A percentile compares a stretch with the other conserved stretches of the same genome.
These are phyloP conservation scores for Plasmodium relictum DNA, from an alignment of 169 alveolate species.

Conservation along the genomic window DNA sequence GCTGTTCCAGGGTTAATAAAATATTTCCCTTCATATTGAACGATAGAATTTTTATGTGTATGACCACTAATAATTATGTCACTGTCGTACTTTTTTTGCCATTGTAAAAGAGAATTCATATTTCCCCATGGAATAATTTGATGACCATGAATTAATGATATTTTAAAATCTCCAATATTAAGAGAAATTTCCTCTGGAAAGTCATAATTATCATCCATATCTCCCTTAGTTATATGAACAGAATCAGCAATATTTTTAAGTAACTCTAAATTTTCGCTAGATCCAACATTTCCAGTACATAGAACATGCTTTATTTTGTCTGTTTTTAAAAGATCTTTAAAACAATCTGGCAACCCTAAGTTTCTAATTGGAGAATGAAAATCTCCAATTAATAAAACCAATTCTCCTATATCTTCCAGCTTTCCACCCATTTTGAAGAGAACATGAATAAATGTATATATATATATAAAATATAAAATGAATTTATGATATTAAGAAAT, in stretches of 20 bases:
- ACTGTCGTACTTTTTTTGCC: slow-evolving; percentile 90
- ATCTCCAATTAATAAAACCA: slow-evolving; percentile 86
- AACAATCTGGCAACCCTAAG: slow-evolving; percentile 84
- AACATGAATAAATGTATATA: not conserved
- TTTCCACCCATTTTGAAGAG: slow-evolving; percentile 58
- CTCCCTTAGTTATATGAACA: slow-evolving; percentile 87
- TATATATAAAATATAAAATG: not conserved
- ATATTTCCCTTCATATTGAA: slow-evolving; percentile 91
- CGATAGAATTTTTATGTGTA: slow-evolving; percentile 90
- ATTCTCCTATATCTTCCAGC: slow-evolving; percentile 79
- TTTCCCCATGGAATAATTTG: slow-evolving; percentile 96
- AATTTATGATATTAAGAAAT: not conserved
- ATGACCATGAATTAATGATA: slow-evolving; percentile 96
- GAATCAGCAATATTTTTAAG: slow-evolving; percentile 85
- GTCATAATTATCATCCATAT: slow-evolving; percentile 80
- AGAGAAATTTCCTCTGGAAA: slow-evolving; percentile 81
- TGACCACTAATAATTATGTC: slow-evolving; percentile 94
- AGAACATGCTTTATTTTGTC: slow-evolving; percentile 85
- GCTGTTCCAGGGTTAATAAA: slow-evolving; percentile 96
- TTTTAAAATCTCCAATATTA: slow-evolving; percentile 91
- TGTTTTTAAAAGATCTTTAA: slow-evolving; percentile 84
- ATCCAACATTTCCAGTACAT: slow-evolving; percentile 88
- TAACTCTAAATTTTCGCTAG: slow-evolving; percentile 81
- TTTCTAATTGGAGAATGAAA: slow-evolving; percentile 86
- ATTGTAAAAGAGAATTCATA: slow-evolving; percentile 88